A percentile compares a stretch with the other conserved stretches of the same genome.
Conservation (phyloP, 768 basidiomycete species). For the Mycena galopus region DNA sequence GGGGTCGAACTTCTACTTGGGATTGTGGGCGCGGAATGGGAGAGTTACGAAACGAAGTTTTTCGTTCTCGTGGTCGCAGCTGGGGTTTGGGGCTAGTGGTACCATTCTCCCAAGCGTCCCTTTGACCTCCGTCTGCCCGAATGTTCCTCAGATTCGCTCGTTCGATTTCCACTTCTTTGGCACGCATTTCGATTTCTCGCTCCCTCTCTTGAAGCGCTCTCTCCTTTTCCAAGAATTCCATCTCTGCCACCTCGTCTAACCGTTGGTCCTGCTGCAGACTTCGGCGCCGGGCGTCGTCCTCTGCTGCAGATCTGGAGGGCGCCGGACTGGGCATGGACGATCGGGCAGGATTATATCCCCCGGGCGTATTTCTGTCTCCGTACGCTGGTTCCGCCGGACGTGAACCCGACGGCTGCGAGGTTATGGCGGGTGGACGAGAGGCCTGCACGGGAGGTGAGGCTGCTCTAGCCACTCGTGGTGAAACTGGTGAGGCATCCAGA, state of each 20-base stretch:
- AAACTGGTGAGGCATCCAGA: slow-evolving; percentile 52
- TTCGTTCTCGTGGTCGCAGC: slow-evolving; percentile 32
- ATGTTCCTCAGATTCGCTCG: slow-evolving; percentile 56
- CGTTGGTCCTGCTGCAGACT: slow-evolving; percentile 50
- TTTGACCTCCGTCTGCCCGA: slow-evolving; percentile 44
- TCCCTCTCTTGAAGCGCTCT: slow-evolving; percentile 65
- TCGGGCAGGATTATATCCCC: slow-evolving; percentile 23
- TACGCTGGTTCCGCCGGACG: slow-evolving; percentile 40
- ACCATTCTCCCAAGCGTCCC: slow-evolving; percentile 35
- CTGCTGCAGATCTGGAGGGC: slow-evolving; percentile 30
- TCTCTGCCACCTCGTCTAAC: slow-evolving; percentile 63
- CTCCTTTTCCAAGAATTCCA: slow-evolving; percentile 70
- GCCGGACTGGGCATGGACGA: slow-evolving; percentile 32
- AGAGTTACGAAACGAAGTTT: slow-evolving; percentile 35
- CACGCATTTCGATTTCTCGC: slow-evolving; percentile 64
- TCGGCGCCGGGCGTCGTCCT: slow-evolving; percentile 47
- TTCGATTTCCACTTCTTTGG: slow-evolving; percentile 71
- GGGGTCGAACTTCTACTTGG: slow-evolving; percentile 30
- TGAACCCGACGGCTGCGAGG: slow-evolving; percentile 37
- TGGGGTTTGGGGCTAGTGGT: slow-evolving; percentile 31
- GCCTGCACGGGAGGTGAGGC: slow-evolving; percentile 50
- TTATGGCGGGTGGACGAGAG: slow-evolving; percentile 38
- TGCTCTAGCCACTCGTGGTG: slow-evolving; percentile 51
- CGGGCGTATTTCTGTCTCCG: slow-evolving; percentile 26
- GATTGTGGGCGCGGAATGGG: slow-evolving; percentile 46